Base-by-base conservation (phyloP, 2,329 filamentous ascomycete species). In the Coniochaeta prunicola region DNA sequence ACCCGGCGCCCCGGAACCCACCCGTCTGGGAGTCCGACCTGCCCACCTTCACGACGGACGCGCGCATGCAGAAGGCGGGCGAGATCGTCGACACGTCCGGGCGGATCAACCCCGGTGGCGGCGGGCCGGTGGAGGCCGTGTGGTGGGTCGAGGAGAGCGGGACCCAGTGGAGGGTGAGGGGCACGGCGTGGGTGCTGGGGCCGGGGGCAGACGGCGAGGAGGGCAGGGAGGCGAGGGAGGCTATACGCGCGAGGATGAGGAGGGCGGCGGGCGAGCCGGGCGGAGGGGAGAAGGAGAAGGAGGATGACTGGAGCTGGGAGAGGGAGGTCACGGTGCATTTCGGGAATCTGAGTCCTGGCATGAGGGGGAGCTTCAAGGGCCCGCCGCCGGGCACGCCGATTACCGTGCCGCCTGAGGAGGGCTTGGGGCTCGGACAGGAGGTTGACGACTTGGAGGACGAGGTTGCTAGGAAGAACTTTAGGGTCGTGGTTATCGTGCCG, bases 91-190 rank as follows among this genome's bases (percentile, higher is more conserved):
- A 74, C 6, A 79, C 74, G 5, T 76, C 76, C 12, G 70, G 73
- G 26, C 78, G 76, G 8, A 73, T 78, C 57, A 78, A 53, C 38
- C 76, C 77, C 13, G 75, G 86, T 10, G 81, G 87, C 36, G 86
- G 91, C 40, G 85, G 85, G 1, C 80, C 82, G 2, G 84, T 93
- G n/a, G 93, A 97, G 74, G 90, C 87, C 7, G 83, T 91, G 12
- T 94, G 90, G 71, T 97, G 92, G 93, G 77, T 86, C 10, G 81
- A 84, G 63, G 82, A 87, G 48, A 77, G 79, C 5, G 82, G 79
- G 71, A 88, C 85, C 17, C 93, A 97, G 76, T 97, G 93, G 93
- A 84, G 93, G 60, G 72, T 97, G 34, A 85, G 86, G 54, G 93
- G 93, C 1, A 79, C 77, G 60, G 90, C 88, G 19, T 94, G 87